A percentile compares a stretch with the other conserved stretches of the same genome.
These are phyloP conservation scores for Aspergillus campestris DNA, from an alignment of 495 filamentous ascomycete species.

Conservation along the genomic window DNA sequence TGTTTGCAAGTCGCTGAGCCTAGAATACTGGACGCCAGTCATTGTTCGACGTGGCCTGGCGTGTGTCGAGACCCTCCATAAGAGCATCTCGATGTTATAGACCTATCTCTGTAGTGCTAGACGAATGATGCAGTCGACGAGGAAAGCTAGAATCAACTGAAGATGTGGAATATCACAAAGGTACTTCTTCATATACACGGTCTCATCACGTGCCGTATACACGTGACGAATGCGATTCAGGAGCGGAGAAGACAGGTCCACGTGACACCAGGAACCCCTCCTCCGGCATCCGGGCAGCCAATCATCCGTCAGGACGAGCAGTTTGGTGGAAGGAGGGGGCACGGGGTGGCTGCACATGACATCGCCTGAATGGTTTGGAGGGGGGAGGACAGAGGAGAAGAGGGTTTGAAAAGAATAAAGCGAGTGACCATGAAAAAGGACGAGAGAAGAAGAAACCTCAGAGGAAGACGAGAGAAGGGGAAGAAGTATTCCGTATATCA, in stretches of 20 bases:
- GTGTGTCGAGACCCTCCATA: too few relatives aligned
- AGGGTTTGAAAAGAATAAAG: slow-evolving; percentile 12
- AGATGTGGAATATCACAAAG: too few relatives aligned
- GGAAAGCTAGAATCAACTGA: too few relatives aligned
- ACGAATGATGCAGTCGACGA: too few relatives aligned
- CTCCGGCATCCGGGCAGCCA: slow-evolving; percentile 22
- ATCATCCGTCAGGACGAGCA: slow-evolving; percentile 14
- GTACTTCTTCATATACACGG: too few relatives aligned
- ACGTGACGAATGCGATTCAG: background rate
- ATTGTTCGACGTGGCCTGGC: too few relatives aligned
- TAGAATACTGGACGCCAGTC: too few relatives aligned
- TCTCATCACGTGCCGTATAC: too few relatives aligned
- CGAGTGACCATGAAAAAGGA: slow-evolving; percentile 4
- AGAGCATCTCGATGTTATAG: too few relatives aligned
- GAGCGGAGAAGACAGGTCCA: slow-evolving; percentile 10
- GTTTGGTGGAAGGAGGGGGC: slow-evolving; percentile 26
- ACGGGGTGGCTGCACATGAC: slow-evolving; percentile 40
- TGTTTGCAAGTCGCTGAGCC: too few relatives aligned
- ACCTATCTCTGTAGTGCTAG: too few relatives aligned
- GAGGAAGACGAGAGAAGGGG: background rate
- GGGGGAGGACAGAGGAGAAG: background rate
- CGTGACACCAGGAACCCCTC: slow-evolving; percentile 23
- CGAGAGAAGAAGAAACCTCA: background rate
- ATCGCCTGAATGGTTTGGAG: background rate
- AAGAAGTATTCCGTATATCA: background rate